Conservation (phyloP, 805 yeast genomes). For the Saccharomycopsis fermentans region DNA sequence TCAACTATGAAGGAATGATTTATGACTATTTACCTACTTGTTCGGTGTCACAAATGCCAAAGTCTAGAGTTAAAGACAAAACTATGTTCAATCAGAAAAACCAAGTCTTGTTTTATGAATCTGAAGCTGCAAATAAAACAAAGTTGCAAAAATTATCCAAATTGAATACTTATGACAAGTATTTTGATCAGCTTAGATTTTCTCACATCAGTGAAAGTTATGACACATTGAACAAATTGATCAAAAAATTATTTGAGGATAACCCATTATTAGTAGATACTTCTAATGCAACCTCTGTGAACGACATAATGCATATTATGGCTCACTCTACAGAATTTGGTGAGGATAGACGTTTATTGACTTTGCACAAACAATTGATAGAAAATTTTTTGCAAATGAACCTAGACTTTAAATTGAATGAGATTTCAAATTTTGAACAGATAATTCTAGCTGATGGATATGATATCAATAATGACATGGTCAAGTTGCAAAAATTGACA, state of each 20-base stretch:
- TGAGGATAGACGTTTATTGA: constrained; percentile 51
- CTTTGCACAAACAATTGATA: constrained; percentile 49
- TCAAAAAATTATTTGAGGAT: constrained; percentile 56
- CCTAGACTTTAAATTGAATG: constrained; percentile 50
- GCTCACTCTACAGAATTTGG: constrained; percentile 61
- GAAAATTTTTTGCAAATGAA: constrained; percentile 57
- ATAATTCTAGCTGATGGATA: constrained; percentile 64
- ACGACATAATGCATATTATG: constrained; percentile 63
- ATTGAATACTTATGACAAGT: constrained; percentile 43
- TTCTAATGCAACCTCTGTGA: constrained; percentile 49
- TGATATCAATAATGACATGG: constrained; percentile 35
- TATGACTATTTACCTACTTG: constrained; percentile 45
- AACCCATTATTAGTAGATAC: constrained; percentile 71
- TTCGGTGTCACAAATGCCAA: constrained; percentile 21
- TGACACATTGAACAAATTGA: constrained; percentile 45
- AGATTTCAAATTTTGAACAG: constrained; percentile 80
- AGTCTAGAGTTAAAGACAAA: constrained; percentile 20
- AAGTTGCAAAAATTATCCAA: constrained; percentile 36
- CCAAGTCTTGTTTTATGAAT: constrained; percentile 29
- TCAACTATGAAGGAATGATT: constrained; percentile 86
- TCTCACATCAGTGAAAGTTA: constrained; percentile 67
- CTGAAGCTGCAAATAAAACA: constrained; percentile 44
- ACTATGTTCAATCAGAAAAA: constrained; percentile 32
- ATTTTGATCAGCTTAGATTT: constrained; percentile 62
- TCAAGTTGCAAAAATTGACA: constrained; percentile 10